These are phyloP conservation scores for Pichia kluyveri DNA, from an alignment of 805 yeast genomes.

Conservation along the genomic window DNA sequence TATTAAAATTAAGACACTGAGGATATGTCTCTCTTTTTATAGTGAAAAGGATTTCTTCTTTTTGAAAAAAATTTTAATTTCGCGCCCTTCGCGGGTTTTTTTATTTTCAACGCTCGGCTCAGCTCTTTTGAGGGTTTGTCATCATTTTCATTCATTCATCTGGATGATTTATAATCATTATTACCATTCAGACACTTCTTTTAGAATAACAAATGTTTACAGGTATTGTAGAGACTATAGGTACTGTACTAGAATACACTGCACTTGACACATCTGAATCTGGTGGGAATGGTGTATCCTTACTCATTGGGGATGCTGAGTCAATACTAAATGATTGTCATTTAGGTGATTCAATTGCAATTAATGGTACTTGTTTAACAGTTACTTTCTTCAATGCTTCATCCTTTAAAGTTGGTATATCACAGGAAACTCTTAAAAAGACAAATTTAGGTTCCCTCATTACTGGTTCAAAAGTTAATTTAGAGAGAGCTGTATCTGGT, in stretches of 20 bases:
- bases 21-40: too few species aligned
- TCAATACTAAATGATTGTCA: constrained; percentile 70
- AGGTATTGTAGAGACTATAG: constrained; percentile 83
- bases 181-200: too few species aligned
- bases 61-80: too few species aligned
- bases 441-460: constrained; percentile 62
- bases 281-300: constrained; percentile 70
- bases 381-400: constrained; percentile 65
- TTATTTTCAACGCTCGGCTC: too few species aligned
- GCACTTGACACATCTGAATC: constrained; percentile 38
- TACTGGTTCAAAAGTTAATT: constrained; percentile 58
- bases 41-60: too few species aligned
- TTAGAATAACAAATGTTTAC: constrained; percentile 92
- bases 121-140: too few species aligned
- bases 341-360: constrained; percentile 87
- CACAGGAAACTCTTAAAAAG: constrained; percentile 84
- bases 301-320: constrained; percentile 54
- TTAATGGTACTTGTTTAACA: constrained; percentile 87
- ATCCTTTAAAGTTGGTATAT: constrained; percentile 79
- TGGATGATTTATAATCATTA: too few species aligned
- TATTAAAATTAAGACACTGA: too few species aligned
- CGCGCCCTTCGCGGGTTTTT: too few species aligned
- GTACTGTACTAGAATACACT: constrained; percentile 43
- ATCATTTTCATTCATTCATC: too few species aligned
- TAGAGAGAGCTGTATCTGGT: constrained; percentile 81